Percentiles rank a stretch among this genome's conserved stretches.
These are phyloP conservation scores for Candida ulmi DNA, from an alignment of 805 yeast species.

Conservation along the genomic window DNA sequence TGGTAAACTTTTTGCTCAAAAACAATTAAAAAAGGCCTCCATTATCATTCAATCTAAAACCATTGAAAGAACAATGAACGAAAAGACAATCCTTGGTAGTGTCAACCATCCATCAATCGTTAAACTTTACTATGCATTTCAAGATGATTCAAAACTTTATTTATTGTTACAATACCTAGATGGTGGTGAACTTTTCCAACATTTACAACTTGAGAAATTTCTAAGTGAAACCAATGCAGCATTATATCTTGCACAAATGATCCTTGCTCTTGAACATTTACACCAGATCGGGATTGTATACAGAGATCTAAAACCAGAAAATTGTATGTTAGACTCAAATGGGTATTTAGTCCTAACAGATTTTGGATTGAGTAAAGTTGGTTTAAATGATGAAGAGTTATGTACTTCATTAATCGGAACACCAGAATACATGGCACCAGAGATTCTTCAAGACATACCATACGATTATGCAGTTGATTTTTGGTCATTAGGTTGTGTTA, in stretches of 20 bases:
- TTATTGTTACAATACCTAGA: conserved; percentile 74
- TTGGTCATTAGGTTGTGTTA: conserved; percentile 87
- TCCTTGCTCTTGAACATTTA: conserved; percentile 85
- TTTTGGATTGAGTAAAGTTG: conserved; percentile 90
- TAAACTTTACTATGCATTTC: conserved; percentile 75
- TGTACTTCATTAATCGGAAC: conserved; percentile 82
- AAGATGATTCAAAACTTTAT: conserved; percentile 72
- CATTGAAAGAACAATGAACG: conserved; percentile 75
- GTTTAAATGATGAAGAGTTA: conserved; percentile 42
- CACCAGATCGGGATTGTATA: conserved; percentile 94
- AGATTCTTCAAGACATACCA: conserved; percentile 68
- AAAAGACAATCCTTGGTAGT: conserved; percentile 64
- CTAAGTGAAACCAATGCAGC: conserved; percentile 88
- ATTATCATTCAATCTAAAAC: conserved; percentile 54
- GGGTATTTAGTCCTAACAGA: conserved; percentile 96
- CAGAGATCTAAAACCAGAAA: conserved; percentile 95
- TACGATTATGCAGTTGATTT: conserved; percentile 82
- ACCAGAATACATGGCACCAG: conserved; percentile 89
- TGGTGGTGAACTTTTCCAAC: conserved; percentile 92
- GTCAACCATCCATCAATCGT: conserved; percentile 79
- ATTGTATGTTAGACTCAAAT: conserved; percentile 85
- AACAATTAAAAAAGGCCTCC: conserved; percentile 78
- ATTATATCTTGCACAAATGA: conserved; percentile 91
- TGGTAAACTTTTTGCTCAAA: conserved; percentile 74
- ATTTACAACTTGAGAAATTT: conserved; percentile 91